Conservation (phyloP, 2,329 filamentous ascomycete genomes). For the Colletotrichum sp. region DNA sequence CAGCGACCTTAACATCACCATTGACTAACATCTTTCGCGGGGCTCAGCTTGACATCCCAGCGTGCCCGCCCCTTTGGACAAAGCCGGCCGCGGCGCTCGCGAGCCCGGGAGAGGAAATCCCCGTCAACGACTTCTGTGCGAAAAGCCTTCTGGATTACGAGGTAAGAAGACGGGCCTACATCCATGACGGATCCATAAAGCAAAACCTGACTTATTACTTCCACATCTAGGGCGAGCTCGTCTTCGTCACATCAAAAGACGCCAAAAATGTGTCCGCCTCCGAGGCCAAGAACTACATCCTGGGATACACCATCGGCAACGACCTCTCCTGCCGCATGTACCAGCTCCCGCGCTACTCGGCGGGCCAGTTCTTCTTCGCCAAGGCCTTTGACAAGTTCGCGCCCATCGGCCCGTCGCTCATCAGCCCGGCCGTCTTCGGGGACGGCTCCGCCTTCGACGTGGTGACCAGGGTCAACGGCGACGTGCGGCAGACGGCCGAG, state of each 20-base stretch:
- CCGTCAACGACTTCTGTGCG: neutral
- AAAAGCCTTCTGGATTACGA: neutral
- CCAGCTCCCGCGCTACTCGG: constrained; percentile 46
- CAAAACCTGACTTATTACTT: neutral
- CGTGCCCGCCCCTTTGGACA: neutral
- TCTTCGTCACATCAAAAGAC: constrained; percentile 35
- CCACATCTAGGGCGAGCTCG: neutral
- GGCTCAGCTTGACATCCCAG: neutral
- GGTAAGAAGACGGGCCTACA: neutral
- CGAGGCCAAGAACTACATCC: constrained; percentile 54
- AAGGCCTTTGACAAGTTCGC: neutral
- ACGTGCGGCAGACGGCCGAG: neutral
- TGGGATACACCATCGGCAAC: constrained; percentile 63
- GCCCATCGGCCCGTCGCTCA: neutral
- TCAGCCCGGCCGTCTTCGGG: neutral
- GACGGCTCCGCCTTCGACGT: neutral
- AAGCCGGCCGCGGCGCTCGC: neutral
- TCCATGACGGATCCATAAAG: too few relatives aligned
- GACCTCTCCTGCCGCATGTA: constrained; percentile 54
- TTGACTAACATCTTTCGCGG: neutral
- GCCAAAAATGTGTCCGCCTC: constrained; percentile 52
- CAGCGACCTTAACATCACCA: neutral
- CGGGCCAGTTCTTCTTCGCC: constrained; percentile 25
- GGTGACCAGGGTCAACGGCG: neutral
- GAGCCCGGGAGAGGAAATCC: neutral